Conservation (phyloP, 2,329 filamentous ascomycete species). For the Botrytis aclada region DNA sequence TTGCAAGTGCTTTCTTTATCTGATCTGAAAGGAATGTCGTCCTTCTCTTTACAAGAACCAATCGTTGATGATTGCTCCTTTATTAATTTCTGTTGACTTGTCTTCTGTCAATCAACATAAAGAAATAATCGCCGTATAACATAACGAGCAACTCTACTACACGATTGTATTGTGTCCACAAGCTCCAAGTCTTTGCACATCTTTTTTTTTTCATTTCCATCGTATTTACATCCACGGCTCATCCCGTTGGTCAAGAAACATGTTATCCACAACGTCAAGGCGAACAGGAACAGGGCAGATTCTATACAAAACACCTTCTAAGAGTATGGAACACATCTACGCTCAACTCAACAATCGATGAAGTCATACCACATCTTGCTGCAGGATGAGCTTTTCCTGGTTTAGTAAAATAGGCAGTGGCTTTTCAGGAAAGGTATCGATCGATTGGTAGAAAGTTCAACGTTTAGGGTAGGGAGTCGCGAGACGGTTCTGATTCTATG, state of each 20-base stretch:
- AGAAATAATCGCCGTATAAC: not conserved
- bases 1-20: slow-evolving; percentile 5
- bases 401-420: not conserved
- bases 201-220: not conserved
- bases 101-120: not conserved
- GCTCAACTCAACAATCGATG: not conserved
- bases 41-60: not conserved
- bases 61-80: not conserved
- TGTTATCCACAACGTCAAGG: not conserved
- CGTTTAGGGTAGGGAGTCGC: too few species aligned
- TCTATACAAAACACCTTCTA: not conserved
- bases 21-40: not conserved
- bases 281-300: not conserved
- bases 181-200: not conserved
- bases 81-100: too few species aligned
- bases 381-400: not conserved
- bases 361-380: not conserved
- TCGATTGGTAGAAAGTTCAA: not conserved
- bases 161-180: not conserved
- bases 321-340: not conserved
- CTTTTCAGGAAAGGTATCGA: not conserved
- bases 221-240: not conserved
- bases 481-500: not conserved
- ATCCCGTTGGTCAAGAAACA: too few species aligned
- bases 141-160: not conserved